A percentile compares a stretch with the other conserved stretches of the same genome.
Conservation (phyloP, 495 filamentous ascomycete genomes). For the Trichoderma gamsii region DNA sequence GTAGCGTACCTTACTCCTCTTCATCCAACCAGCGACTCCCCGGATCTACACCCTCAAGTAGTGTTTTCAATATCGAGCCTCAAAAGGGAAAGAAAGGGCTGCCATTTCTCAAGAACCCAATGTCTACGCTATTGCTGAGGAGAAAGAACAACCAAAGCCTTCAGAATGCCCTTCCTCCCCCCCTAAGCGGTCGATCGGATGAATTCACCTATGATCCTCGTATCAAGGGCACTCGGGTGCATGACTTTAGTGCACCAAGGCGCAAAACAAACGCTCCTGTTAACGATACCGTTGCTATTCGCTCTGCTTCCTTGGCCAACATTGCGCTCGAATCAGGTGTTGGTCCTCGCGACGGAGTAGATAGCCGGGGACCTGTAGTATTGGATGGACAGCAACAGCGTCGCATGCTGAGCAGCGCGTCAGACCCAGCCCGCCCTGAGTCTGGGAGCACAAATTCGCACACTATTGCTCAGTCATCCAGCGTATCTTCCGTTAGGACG, state of each 20-base stretch:
- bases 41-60: neutral
- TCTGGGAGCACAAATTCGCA: conserved; percentile 5
- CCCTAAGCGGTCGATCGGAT: conserved; percentile 29
- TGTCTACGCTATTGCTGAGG: conserved; percentile 38
- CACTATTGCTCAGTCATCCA: conserved; percentile 4
- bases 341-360: neutral
- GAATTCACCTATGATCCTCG: conserved; percentile 63
- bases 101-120: conserved; percentile 46
- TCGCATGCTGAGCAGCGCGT: conserved; percentile 9
- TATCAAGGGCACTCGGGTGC: conserved; percentile 76
- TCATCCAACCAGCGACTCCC: neutral
- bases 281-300: neutral
- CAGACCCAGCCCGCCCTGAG: neutral
- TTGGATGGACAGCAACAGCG: neutral
- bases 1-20: neutral
- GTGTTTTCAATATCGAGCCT: conserved; percentile 42
- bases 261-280: conserved; percentile 37
- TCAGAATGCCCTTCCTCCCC: conserved; percentile 45
- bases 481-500: conserved; percentile 5
- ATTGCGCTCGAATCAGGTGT: neutral
- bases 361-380: neutral
- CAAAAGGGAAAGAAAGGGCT: conserved; percentile 46
- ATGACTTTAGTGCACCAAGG: conserved; percentile 85
- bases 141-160: conserved; percentile 40
- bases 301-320: conserved; percentile 7